Conservation (phyloP, 495 filamentous ascomycete species). For the Penicillium dipodomyicola region DNA sequence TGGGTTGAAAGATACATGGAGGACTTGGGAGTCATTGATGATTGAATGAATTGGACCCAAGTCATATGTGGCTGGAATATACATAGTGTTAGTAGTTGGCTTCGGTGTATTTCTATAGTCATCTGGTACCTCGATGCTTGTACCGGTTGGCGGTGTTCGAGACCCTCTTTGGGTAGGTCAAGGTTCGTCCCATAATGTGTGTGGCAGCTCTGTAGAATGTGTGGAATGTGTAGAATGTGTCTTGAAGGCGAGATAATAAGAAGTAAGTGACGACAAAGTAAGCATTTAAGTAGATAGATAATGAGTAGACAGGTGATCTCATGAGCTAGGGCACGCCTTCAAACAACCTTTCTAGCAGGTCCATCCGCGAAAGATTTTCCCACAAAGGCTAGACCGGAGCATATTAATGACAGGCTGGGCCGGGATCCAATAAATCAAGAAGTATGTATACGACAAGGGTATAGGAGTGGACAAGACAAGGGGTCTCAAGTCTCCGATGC, state of each 20-base stretch:
- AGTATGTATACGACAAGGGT: conserved; percentile 21
- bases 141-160: conserved; percentile 73
- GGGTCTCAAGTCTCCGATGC: not conserved
- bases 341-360: conserved; percentile 19
- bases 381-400: conserved; percentile 5
- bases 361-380: conserved; percentile 18
- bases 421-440: conserved; percentile 12
- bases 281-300: conserved; percentile 7
- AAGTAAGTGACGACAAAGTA: not conserved
- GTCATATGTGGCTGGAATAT: conserved; percentile 64
- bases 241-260: no score
- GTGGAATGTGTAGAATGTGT: no score
- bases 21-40: conserved; percentile 70
- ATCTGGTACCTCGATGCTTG: conserved; percentile 58
- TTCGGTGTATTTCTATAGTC: not conserved
- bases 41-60: conserved; percentile 74
- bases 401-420: not conserved
- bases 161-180: conserved; percentile 65
- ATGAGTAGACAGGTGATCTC: conserved; percentile 1
- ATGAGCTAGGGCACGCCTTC: conserved; percentile 5
- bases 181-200: conserved; percentile 46
- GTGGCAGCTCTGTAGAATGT: no score
- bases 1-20: conserved; percentile 80
- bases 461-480: conserved; percentile 2
- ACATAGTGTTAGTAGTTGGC: conserved; percentile 12